Conservation (phyloP, 2,329 filamentous ascomycete species). For the Colletotrichum ledebouriae region DNA sequence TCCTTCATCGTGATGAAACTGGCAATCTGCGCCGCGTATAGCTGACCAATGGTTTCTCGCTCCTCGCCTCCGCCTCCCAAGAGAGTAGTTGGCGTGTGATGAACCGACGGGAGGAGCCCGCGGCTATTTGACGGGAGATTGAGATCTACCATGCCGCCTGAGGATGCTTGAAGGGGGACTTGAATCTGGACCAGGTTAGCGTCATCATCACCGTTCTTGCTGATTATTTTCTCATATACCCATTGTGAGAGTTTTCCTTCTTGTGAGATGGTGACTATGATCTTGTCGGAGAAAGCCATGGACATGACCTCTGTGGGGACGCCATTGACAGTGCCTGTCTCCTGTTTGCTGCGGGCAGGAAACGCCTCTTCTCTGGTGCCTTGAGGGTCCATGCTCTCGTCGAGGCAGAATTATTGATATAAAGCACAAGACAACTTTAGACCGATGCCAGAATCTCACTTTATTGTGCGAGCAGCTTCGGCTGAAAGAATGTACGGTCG, state of each 20-base stretch:
- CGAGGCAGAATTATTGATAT: conserved; percentile 24
- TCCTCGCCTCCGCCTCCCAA: conserved; percentile 85
- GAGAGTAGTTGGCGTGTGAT: conserved; percentile 88
- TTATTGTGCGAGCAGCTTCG: not conserved
- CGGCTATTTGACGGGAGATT: conserved; percentile 61
- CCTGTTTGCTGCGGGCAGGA: conserved; percentile 73
- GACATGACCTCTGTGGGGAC: conserved; percentile 79
- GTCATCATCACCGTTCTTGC: not conserved
- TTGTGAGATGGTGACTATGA: conserved; percentile 90
- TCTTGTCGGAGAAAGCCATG: conserved; percentile 87
- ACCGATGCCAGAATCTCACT: not conserved
- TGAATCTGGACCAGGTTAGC: conserved; percentile 69
- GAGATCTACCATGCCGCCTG: conserved; percentile 74
- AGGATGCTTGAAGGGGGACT: conserved; percentile 79
- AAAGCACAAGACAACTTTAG: too few relatives aligned
- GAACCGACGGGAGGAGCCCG: conserved; percentile 78
- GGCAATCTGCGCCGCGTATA: conserved; percentile 90
- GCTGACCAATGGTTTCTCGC: conserved; percentile 86
- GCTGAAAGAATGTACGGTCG: not conserved
- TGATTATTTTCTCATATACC: conserved; percentile 67
- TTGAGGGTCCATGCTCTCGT: conserved; percentile 54
- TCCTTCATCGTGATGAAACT: conserved; percentile 81
- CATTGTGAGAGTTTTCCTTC: conserved; percentile 89
- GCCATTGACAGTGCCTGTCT: conserved; percentile 74
- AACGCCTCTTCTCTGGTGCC: conserved; percentile 70